Percentiles rank a stretch among this genome's conserved stretches.
Conservation (phyloP, 2,329 filamentous ascomycete genomes). For the Ascochyta clinopodiicola region DNA sequence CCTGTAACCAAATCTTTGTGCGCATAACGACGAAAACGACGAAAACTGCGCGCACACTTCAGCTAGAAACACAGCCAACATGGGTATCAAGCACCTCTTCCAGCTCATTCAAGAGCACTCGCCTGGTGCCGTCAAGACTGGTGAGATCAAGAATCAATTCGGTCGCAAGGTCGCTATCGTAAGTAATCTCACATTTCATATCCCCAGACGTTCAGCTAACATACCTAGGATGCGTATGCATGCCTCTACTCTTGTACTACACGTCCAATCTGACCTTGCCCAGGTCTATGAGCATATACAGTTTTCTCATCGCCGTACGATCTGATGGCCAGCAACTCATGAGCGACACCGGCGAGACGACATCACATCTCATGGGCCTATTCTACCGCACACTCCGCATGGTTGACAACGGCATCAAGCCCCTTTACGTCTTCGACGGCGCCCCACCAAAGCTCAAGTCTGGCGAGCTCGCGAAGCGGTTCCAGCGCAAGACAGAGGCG, state of each 20-base stretch:
- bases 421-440: conserved; percentile 96
- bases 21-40: not conserved
- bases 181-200: conserved; percentile 45
- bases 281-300: conserved; percentile 98
- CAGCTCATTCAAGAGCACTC: conserved; percentile 74
- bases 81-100: conserved; percentile 54
- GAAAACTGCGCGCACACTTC: not conserved
- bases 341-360: conserved; percentile 94
- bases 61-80: conserved; percentile 19
- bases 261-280: conserved; percentile 18
- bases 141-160: conserved; percentile 99
- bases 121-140: conserved; percentile 92
- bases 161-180: conserved; percentile 98
- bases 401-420: conserved; percentile 98
- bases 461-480: conserved; percentile 93
- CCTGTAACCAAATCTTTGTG: not conserved
- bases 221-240: conserved; percentile 55
- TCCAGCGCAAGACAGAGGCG: conserved; percentile 92
- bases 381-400: conserved; percentile 99
- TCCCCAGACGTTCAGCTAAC: conserved; percentile 24
- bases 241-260: not conserved
- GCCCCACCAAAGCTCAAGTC: conserved; percentile 97
- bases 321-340: conserved; percentile 96
- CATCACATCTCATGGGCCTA: conserved; percentile 98
- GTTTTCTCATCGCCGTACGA: conserved; percentile 95